A percentile compares a stretch with the other conserved stretches of the same genome.
Conservation (phyloP, 2,329 filamentous ascomycete species). For the Hysterium pulicare region DNA sequence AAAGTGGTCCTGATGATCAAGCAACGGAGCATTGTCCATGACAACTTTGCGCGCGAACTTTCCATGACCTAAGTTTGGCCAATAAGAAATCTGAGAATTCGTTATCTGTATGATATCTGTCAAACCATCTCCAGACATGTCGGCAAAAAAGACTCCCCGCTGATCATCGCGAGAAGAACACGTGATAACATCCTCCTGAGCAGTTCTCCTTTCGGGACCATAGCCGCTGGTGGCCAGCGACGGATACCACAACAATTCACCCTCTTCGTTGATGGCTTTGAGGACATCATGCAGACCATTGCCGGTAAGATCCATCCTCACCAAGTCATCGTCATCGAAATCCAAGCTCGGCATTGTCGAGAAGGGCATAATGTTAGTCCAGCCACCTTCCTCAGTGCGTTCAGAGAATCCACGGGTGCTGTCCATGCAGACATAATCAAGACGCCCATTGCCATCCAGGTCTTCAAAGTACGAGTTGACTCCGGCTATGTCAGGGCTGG, state of each 20-base stretch:
- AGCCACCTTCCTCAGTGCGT: not conserved
- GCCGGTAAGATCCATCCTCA: not conserved
- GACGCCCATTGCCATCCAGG: not conserved
- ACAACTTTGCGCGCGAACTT: not conserved
- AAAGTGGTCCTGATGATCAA: conserved; percentile 17
- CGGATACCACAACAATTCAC: not conserved
- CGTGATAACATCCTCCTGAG: not conserved
- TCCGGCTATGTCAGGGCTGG: not conserved
- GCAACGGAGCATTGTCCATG: not conserved
- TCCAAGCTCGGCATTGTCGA: not conserved
- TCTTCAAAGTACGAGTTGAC: not conserved
- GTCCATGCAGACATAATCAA: not conserved
- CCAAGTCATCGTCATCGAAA: not conserved
- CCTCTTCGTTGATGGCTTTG: no score
- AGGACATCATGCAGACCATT: not conserved
- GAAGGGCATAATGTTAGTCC: not conserved
- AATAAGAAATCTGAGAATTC: not conserved
- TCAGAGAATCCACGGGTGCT: not conserved
- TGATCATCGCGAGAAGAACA: not conserved
- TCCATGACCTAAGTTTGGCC: not conserved
- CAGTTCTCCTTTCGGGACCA: not conserved
- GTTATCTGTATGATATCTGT: not conserved
- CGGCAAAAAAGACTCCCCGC: not conserved
- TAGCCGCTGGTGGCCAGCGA: not conserved
- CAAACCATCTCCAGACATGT: not conserved